Percentiles rank a stretch among this genome's conserved stretches.
These are phyloP conservation scores for Dictyostelium firmibasis DNA, from an alignment of 78 protist species.

Conservation along the genomic window DNA sequence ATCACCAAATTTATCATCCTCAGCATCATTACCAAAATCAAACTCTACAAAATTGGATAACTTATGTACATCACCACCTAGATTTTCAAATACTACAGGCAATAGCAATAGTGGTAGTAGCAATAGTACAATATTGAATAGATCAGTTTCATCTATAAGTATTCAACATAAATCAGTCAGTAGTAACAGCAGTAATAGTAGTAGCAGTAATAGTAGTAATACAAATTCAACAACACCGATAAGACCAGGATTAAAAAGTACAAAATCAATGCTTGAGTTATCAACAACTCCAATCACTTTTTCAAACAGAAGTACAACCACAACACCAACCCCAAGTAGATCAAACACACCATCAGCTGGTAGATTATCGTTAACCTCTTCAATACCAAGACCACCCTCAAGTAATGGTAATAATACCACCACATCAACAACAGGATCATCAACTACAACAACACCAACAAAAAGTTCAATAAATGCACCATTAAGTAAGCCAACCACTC, in stretches of 20 bases:
- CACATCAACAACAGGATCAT: background rate
- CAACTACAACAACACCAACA: background rate
- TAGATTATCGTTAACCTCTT: background rate
- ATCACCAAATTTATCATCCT: background rate
- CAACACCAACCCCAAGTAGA: background rate
- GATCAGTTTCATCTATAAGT: background rate
- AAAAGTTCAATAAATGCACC: background rate
- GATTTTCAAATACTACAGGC: background rate
- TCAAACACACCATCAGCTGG: background rate
- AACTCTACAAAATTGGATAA: background rate
- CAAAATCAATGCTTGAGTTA: conserved; percentile 9
- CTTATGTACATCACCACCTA: background rate
- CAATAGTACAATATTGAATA: background rate
- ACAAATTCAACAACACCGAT: background rate
- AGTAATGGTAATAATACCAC: background rate
- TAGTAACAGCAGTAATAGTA: too few relatives aligned
- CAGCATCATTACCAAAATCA: background rate
- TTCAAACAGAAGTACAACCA: background rate
- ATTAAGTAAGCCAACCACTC: background rate
- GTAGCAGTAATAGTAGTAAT: too few relatives aligned
- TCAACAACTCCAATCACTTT: background rate
- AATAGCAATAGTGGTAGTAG: background rate
- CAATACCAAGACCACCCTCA: background rate
- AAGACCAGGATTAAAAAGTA: background rate
- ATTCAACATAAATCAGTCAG: background rate